Percentiles rank a stretch among this genome's conserved stretches.
Conservation (phyloP, 1,284 basidiomycete species). For the Crepidotus sp. region DNA sequence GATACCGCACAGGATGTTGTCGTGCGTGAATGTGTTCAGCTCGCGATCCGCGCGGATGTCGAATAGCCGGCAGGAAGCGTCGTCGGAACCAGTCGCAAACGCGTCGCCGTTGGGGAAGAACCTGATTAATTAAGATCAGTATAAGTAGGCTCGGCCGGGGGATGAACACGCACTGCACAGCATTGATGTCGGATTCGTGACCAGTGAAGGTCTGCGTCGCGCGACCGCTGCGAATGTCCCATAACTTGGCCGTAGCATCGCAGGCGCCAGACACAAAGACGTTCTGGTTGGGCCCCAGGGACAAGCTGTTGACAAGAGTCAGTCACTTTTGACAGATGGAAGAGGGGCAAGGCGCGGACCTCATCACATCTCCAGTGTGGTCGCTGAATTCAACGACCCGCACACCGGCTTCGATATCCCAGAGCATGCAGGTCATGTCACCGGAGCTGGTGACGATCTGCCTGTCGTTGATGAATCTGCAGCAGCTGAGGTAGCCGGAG, state of each 20-base stretch:
- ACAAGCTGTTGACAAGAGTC: conserved; percentile 55
- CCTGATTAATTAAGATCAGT: conserved; percentile 34
- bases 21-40: conserved; percentile 93
- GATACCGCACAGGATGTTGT: conserved; percentile 97
- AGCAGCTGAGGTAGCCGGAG: conserved; percentile 96
- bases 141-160: conserved; percentile 13
- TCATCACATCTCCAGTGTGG: conserved; percentile 99
- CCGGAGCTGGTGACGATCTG: conserved; percentile 97
- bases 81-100: conserved; percentile 97
- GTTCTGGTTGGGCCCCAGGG: conserved; percentile 89
- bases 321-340: conserved; percentile 15
- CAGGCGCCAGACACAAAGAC: conserved; percentile 98
- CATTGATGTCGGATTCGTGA: conserved; percentile 99
- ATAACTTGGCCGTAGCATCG: conserved; percentile 95
- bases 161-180: conserved; percentile 72
- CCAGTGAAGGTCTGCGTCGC: conserved; percentile 98
- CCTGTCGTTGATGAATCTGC: conserved; percentile 95
- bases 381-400: conserved; percentile 96
- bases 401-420: conserved; percentile 97
- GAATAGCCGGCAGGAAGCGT: conserved; percentile 95
- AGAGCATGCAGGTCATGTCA: conserved; percentile 99
- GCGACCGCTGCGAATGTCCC: conserved; percentile 96
- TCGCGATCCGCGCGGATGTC: conserved; percentile 97
- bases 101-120: conserved; percentile 99
- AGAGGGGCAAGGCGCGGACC: conserved; percentile 37